Evolutionary conservation across 306 rosid genomes (phyloP).

Genomic region (Ziziphus jujuba): DNA sequence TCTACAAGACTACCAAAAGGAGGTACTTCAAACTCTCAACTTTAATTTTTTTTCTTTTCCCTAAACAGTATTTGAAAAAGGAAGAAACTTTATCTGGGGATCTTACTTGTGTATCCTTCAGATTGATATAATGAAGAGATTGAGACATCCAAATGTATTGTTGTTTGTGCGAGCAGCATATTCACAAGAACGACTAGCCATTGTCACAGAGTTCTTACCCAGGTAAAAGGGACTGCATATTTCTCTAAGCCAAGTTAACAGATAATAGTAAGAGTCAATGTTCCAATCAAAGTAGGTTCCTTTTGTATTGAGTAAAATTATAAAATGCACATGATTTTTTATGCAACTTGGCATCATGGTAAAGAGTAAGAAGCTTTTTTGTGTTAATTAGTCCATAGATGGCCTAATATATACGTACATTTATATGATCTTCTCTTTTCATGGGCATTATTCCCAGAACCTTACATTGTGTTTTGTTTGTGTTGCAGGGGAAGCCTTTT

Average conservation of each 20-base stretch:
- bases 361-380: too few species aligned
- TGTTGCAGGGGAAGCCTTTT: constrained; percentile 76
- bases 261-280: not conserved
- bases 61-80: constrained; percentile 9
- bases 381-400: too few species aligned
- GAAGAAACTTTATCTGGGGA: constrained; percentile 19
- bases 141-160: constrained; percentile 82
- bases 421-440: not conserved
- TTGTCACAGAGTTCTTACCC: constrained; percentile 72
- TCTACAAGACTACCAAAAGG: constrained; percentile 54
- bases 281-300: not conserved
- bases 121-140: constrained; percentile 84
- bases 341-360: constrained; percentile 2
- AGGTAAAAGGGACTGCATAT: constrained; percentile 41
- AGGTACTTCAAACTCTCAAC: constrained; percentile 37
- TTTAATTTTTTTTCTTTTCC: not conserved
- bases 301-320: not conserved
- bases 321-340: not conserved
- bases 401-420: too few species aligned
- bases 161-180: constrained; percentile 82
- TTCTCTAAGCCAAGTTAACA: not conserved
- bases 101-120: constrained; percentile 31
- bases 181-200: constrained; percentile 64
- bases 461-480: constrained; percentile 23
- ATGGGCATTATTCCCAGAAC: constrained; percentile 7